Evolutionary conservation across 2,329 filamentous ascomycete genomes (phyloP), one percentile per base, ranked within the genome.

Genomic region (Fusarium fujikuroi): DNA sequence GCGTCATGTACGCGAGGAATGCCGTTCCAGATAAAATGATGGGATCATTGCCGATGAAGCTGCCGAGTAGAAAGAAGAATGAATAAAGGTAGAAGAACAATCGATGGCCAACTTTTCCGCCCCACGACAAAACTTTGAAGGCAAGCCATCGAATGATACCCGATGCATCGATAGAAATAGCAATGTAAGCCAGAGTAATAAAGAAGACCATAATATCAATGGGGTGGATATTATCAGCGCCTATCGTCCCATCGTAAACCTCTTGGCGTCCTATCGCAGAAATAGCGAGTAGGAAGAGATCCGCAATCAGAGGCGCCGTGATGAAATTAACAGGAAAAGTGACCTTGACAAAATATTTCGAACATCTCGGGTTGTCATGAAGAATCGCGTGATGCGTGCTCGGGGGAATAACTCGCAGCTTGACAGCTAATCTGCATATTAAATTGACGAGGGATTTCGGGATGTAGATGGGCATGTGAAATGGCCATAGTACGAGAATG

Each of bases 141-240:
- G 92, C 92, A 28, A 93, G 79, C 70, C 86, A 94, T 61, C 92
- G 84, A 75, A 94, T 93, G 21, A 94, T 84, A 7, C 92, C 92
- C 0, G 92, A 93, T 5, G 92, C 92, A 72, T 94, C 92, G 66
- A 94, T 92, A 0, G 92, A 93, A 50, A 94, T 93, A 52, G 92
- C 92, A 66, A 94, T 93, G 75, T 94, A 94, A 6, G 92, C 92
- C 47, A 93, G 79, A 0, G 91, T 92, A 47, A 94, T 84, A 82
- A 94, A 94, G 81, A 94, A 94, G 21, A 86, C 82, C 90, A 94
- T 93, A 69, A 93, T 93, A 68, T 94, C 91, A 73, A 92, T 86
- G 1, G 92, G 92, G 5, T 85, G 85, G 73, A 94, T 94, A 76
- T 90, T 84, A 75, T 92, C 83, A 3, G 90, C 85, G 1, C 92